These are phyloP conservation scores for Candida glucosophila DNA, from an alignment of 1,139 yeast genomes.

Conservation along the genomic window DNA sequence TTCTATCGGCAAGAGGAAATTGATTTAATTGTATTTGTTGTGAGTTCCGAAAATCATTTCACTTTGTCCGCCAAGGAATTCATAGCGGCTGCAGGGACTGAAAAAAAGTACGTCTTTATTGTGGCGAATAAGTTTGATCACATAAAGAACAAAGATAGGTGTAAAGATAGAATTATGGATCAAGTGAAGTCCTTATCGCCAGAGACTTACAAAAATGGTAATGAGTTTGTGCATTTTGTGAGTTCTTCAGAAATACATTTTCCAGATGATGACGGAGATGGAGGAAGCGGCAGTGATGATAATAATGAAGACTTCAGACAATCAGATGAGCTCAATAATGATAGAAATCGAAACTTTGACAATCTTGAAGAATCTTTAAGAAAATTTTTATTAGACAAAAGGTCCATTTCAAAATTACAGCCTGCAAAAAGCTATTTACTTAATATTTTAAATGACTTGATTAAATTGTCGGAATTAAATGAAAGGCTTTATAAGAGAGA, in stretches of 20 bases:
- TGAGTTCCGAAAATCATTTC: slow-evolving; percentile 91
- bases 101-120: slow-evolving; percentile 84
- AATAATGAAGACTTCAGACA: slow-evolving; percentile 20
- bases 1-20: slow-evolving; percentile 96
- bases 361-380: slow-evolving; percentile 77
- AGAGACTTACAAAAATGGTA: slow-evolving; percentile 78
- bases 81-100: slow-evolving; percentile 83
- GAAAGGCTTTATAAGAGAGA: slow-evolving; percentile 45
- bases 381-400: slow-evolving; percentile 78
- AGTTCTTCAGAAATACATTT: slow-evolving; percentile 48
- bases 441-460: slow-evolving; percentile 63
- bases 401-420: slow-evolving; percentile 78
- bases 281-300: slow-evolving; percentile 22
- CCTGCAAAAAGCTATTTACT: slow-evolving; percentile 84
- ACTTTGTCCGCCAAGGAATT: slow-evolving; percentile 93
- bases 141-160: slow-evolving; percentile 70
- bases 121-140: slow-evolving; percentile 90
- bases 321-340: too few species aligned
- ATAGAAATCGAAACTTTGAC: too few species aligned
- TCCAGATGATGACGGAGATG: slow-evolving; percentile 22
- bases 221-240: slow-evolving; percentile 91
- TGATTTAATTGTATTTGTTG: slow-evolving; percentile 92
- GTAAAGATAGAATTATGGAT: slow-evolving; percentile 67
- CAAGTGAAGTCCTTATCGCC: slow-evolving; percentile 89
- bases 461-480: slow-evolving; percentile 52